Base-by-base conservation (phyloP, 306 rosid species). In the Parietaria judaica region DNA sequence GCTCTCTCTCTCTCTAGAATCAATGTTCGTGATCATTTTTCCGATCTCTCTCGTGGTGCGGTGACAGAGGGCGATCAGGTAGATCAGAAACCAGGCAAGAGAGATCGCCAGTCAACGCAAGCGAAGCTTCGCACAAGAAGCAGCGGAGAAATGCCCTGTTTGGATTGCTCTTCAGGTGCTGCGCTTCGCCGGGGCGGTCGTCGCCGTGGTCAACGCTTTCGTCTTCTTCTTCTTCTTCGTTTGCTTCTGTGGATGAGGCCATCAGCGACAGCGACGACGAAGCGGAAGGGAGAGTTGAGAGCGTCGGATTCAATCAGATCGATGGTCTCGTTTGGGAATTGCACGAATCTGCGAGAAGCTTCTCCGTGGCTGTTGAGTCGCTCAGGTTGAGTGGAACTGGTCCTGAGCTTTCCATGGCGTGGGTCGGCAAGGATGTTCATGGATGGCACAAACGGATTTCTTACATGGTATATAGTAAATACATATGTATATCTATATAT, bases 361-460 rank as follows among this genome's bases (percentile, higher is more conserved):
- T 86, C 76, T 83, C 90, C 36, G 60, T 45, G 68, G 71, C 76
- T 34, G 76, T 77, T 56, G 81, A 79, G 70, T 81, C 78, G 12
- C 74, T 86, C 51, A 72, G 76, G 53, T 57, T 86, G 66, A 59
- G 77, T 16, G 77, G 76, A 72, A 76, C 63, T 4, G 80, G 84
- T 74, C 82, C 79, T n/a, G 78, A 70, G 57, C 81, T 86, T 60
- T 69, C 84, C 55, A 83, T 83, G 90, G 90, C 95, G 12, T 86
- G 90, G 95, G 66, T 70, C 52, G 95, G 95, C 65, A 83, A 81
- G 76, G 95, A 81, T 66, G 83, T 79, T 16, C 73, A 73, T 56
- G 66, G 66, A 57, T 83, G 90, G 86, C 95, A 86, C 70, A 79
- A 67, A 36, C 68, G 74, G 37, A 67, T 83, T 57, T 80, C 90